Evolutionary conservation across 805 yeast species (phyloP).

Genomic region (Kodamaea lidongshanica): DNA sequence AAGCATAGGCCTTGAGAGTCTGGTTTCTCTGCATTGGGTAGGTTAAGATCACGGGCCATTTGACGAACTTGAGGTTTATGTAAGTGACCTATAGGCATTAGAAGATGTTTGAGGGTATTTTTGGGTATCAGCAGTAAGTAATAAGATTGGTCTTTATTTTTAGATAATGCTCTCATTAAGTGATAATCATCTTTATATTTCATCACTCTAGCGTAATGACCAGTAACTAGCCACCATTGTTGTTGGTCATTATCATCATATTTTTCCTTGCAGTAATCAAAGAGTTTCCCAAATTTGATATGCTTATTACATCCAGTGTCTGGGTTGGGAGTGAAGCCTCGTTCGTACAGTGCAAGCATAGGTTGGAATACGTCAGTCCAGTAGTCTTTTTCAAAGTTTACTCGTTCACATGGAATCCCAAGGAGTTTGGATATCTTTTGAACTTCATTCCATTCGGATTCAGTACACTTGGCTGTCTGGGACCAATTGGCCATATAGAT

Average conservation of each 20-base stretch:
- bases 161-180: constrained; percentile 52
- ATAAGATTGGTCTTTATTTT: constrained; percentile 81
- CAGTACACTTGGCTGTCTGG: constrained; percentile 62
- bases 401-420: constrained; percentile 63
- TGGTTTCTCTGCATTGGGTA: constrained; percentile 69
- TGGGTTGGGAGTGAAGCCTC: constrained; percentile 89
- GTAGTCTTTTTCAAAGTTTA: constrained; percentile 83
- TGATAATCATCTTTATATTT: constrained; percentile 28
- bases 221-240: constrained; percentile 85
- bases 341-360: constrained; percentile 66
- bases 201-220: constrained; percentile 65
- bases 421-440: constrained; percentile 54
- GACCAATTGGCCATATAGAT: constrained; percentile 94
- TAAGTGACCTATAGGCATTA: constrained; percentile 79
- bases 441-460: constrained; percentile 85
- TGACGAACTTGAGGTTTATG: constrained; percentile 69
- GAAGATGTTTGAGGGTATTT: constrained; percentile 38
- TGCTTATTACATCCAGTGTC: constrained; percentile 82
- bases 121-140: constrained; percentile 67
- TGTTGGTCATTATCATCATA: constrained; percentile 21
- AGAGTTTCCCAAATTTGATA: constrained; percentile 80
- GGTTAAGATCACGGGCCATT: constrained; percentile 48
- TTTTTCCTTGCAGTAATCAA: constrained; percentile 42
- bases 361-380: constrained; percentile 93
- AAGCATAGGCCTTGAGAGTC: constrained; percentile 96